Evolutionary conservation across 805 yeast genomes (phyloP).

Genomic region (Metschnikowia matae): DNA sequence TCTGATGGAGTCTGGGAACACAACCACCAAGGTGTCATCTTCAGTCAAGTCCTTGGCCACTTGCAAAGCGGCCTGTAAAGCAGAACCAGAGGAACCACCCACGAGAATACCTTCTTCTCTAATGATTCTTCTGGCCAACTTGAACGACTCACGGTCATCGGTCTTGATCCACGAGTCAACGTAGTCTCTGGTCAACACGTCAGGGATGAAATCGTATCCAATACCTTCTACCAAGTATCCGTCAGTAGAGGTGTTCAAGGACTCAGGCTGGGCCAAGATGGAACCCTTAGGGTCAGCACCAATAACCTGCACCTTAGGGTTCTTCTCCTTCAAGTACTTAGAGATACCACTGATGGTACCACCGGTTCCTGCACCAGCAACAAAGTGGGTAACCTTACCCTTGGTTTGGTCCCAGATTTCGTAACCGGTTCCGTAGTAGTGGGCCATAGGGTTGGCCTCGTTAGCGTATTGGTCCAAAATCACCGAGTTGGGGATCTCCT

Average conservation of each 20-base stretch:
- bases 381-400: slow-evolving; percentile 66
- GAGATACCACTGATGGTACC: slow-evolving; percentile 96
- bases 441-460: slow-evolving; percentile 77
- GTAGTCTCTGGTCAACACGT: slow-evolving; percentile 60
- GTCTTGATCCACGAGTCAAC: slow-evolving; percentile 85
- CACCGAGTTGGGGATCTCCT: slow-evolving; percentile 80
- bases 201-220: slow-evolving; percentile 86
- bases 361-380: slow-evolving; percentile 95
- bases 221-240: slow-evolving; percentile 83
- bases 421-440: slow-evolving; percentile 77
- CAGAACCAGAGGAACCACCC: slow-evolving; percentile 88
- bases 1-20: slow-evolving; percentile 83
- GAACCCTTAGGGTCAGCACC: slow-evolving; percentile 91
- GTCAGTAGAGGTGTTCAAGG: slow-evolving; percentile 56
- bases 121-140: slow-evolving; percentile 75
- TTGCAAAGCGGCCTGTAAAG: slow-evolving; percentile 72
- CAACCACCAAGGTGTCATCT: slow-evolving; percentile 71
- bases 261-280: slow-evolving; percentile 74
- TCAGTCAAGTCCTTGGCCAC: slow-evolving; percentile 67
- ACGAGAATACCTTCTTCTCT: slow-evolving; percentile 81
- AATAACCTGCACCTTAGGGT: slow-evolving; percentile 55
- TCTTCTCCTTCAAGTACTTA: slow-evolving; percentile 66
- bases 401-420: slow-evolving; percentile 81
- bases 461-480: slow-evolving; percentile 82
- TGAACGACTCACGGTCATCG: slow-evolving; percentile 75